Evolutionary conservation across 1,284 basidiomycete species (phyloP).

Genomic region (Cystobasidium slooffiae): DNA sequence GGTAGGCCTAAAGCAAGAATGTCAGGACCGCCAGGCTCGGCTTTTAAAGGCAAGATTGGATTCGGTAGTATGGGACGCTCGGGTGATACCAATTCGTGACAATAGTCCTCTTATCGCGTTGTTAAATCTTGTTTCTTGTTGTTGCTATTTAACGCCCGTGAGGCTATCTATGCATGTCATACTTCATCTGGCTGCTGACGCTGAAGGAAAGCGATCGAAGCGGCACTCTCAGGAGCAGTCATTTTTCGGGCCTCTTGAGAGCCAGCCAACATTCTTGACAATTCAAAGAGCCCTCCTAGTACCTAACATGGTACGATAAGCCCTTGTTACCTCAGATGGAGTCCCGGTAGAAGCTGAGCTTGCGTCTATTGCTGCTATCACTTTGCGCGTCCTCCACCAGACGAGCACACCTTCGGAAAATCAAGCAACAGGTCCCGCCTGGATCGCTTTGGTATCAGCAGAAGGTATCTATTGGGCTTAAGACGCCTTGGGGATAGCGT

Average conservation of each 20-base stretch:
- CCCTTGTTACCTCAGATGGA: not conserved
- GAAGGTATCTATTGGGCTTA: constrained; percentile 23
- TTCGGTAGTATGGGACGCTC: constrained; percentile 16
- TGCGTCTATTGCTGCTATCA: not conserved
- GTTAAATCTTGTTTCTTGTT: not conserved
- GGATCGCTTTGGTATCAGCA: constrained; percentile 32
- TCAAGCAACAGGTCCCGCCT: constrained; percentile 9
- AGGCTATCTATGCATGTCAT: no score
- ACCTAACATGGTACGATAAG: not conserved
- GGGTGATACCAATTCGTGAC: not conserved
- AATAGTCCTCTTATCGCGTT: not conserved
- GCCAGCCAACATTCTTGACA: no score
- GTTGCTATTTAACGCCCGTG: no score
- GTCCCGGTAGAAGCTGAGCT: not conserved
- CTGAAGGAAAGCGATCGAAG: no score
- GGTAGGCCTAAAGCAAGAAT: constrained; percentile 35
- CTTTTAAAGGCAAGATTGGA: constrained; percentile 21
- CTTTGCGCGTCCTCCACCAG: not conserved
- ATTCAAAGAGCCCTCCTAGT: no score
- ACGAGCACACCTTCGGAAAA: not conserved
- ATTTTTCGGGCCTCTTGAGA: no score
- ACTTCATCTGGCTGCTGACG: no score
- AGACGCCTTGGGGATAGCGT: not conserved
- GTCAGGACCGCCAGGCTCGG: not conserved
- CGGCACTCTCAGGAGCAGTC: no score